phyloP scores from a whole-genome alignment of 768 basidiomycete species.

The Mycena galericulata region DNA sequence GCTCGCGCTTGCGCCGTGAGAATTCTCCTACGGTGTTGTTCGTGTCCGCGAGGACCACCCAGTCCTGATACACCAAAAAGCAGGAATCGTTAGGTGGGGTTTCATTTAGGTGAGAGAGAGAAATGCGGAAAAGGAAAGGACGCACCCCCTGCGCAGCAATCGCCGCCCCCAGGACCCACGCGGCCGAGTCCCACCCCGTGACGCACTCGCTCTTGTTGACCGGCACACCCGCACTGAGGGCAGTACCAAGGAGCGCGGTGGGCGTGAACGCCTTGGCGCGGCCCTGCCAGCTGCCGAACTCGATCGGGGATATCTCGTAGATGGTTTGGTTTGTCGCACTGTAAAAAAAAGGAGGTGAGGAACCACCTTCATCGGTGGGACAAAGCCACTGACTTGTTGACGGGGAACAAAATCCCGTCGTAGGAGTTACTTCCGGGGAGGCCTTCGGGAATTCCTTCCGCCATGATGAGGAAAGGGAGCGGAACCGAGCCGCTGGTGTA shows the following conservation, averaged over 20 bases:
- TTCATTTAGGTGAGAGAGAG: no score
- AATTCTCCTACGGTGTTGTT: slow-evolving; percentile 18
- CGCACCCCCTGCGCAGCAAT: neutral
- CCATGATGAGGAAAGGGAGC: slow-evolving; percentile 23
- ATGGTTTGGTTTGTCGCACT: slow-evolving; percentile 24
- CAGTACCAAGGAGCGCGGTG: no score
- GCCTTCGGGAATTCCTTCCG: slow-evolving; percentile 19
- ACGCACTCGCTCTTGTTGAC: no score
- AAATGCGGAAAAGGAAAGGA: no score
- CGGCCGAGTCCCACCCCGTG: slow-evolving; percentile 16
- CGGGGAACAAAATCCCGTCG: slow-evolving; percentile 16
- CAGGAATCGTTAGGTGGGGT: no score
- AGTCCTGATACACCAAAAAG: slow-evolving; percentile 10
- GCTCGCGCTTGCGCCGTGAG: slow-evolving; percentile 5
- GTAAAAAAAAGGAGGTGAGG: neutral
- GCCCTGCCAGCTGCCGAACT: slow-evolving; percentile 7
- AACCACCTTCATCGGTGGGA: no score
- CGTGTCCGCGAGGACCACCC: slow-evolving; percentile 18
- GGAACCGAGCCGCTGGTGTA: slow-evolving; percentile 19
- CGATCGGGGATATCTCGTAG: slow-evolving; percentile 21
- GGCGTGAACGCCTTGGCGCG: no score
- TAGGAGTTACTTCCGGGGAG: slow-evolving; percentile 14
- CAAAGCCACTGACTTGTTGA: slow-evolving; percentile 18
- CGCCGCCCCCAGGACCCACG: slow-evolving; percentile 14
- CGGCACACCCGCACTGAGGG: no score